These are phyloP conservation scores for Austroboletus eburneus DNA, from an alignment of 768 basidiomycete genomes.

Conservation along the genomic window DNA sequence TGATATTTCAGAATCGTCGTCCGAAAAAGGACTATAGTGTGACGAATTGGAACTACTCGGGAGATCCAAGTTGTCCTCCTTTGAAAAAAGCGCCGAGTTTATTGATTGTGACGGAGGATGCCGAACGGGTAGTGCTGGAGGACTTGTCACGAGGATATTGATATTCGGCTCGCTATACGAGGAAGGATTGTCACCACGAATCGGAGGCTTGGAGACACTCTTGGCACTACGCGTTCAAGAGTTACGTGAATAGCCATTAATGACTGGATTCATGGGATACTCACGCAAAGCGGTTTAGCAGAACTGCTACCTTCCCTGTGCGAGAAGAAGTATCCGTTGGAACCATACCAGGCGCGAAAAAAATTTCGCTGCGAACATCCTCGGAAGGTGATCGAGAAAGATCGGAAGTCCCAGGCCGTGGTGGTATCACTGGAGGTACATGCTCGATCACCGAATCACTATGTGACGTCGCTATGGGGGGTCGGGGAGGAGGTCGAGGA, in stretches of 20 bases:
- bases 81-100: conserved; percentile 16
- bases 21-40: conserved; percentile 28
- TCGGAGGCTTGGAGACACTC: conserved; percentile 19
- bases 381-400: conserved; percentile 1
- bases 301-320: conserved; percentile 33
- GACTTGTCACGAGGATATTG: conserved; percentile 13
- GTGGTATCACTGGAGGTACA: conserved; percentile 15
- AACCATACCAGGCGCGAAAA: neutral
- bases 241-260: neutral
- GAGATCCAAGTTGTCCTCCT: conserved; percentile 20
- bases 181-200: conserved; percentile 12
- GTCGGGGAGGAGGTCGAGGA: conserved; percentile 15
- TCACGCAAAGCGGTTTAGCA: conserved; percentile 33
- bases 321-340: conserved; percentile 6
- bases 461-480: conserved; percentile 14
- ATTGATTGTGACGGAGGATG: conserved; percentile 17
- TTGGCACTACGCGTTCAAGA: conserved; percentile 8
- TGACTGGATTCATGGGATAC: conserved; percentile 5
- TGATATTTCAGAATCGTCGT: conserved; percentile 28
- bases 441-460: conserved; percentile 18
- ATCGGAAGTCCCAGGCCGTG: conserved; percentile 3
- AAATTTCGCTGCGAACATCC: conserved; percentile 2
- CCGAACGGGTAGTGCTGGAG: conserved; percentile 15
- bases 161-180: conserved; percentile 21
- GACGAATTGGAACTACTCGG: conserved; percentile 20